These are phyloP conservation scores for Chytriomyces sp. DNA, from an alignment of 192 early-diverging fungal genomes.

Conservation along the genomic window DNA sequence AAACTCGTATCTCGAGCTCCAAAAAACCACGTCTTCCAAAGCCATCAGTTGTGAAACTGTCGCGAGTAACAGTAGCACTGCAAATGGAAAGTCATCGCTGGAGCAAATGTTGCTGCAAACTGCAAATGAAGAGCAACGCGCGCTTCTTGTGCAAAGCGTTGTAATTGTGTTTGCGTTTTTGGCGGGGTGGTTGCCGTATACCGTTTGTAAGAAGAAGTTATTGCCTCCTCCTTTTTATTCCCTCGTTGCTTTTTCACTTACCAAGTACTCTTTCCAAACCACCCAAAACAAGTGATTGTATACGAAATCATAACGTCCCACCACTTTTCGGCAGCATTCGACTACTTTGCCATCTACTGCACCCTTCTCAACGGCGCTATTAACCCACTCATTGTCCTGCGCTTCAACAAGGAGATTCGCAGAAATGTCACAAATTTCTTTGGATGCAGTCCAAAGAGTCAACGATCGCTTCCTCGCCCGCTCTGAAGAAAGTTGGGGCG, in stretches of 20 bases:
- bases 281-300: neutral
- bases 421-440: neutral
- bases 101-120: neutral
- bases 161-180: neutral
- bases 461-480: too few species aligned
- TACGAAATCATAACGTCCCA: neutral
- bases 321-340: neutral
- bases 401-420: conserved; percentile 1
- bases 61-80: neutral
- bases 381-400: neutral
- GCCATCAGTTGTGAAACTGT: neutral
- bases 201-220: neutral
- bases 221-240: neutral
- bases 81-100: neutral
- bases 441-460: too few species aligned
- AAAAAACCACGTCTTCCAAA: neutral
- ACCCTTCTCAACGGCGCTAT: neutral
- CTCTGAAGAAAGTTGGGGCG: too few species aligned
- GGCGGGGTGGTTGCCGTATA: neutral
- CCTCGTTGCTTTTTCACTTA: conserved; percentile 10
- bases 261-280: neutral
- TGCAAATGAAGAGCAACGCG: neutral
- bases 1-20: neutral
- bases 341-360: neutral
- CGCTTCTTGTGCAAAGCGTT: neutral